A percentile compares a stretch with the other conserved stretches of the same genome.
phyloP scores from a whole-genome alignment of 2,329 filamentous ascomycete species.

The Huntiella abstrusa region DNA sequence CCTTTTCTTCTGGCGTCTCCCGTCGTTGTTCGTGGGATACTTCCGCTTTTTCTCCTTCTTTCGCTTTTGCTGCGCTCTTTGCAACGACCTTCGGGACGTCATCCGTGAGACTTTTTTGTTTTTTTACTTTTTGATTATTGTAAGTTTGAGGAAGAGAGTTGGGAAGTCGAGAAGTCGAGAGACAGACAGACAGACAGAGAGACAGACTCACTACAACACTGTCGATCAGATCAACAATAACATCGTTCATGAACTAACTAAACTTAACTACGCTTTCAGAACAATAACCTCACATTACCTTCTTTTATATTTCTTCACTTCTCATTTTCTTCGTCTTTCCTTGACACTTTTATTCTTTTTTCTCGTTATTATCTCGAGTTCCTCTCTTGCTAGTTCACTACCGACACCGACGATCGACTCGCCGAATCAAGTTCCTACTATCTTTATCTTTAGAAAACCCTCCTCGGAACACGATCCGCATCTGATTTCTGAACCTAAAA shows the following conservation, averaged over 20 bases:
- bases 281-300: not conserved
- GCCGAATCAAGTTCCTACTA: not conserved
- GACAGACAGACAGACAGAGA: too few relatives aligned
- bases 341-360: not conserved
- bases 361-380: not conserved
- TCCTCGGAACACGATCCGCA: not conserved
- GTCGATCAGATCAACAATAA: too few relatives aligned
- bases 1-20: too few relatives aligned
- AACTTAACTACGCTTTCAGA: not conserved
- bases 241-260: not conserved
- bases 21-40: too few relatives aligned
- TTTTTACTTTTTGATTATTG: not conserved
- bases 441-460: not conserved
- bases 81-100: conserved; percentile 3
- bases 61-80: not conserved
- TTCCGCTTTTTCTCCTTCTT: not conserved
- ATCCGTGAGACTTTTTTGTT: not conserved
- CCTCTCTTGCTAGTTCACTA: not conserved
- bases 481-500: not conserved
- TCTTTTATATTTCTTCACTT: conserved; percentile 1
- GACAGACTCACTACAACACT: too few relatives aligned
- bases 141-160: not conserved
- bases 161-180: not conserved
- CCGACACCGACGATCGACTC: not conserved
- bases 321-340: not conserved